These are phyloP conservation scores for Capronia coronata DNA, from an alignment of 2,329 filamentous ascomycete genomes.

Conservation along the genomic window DNA sequence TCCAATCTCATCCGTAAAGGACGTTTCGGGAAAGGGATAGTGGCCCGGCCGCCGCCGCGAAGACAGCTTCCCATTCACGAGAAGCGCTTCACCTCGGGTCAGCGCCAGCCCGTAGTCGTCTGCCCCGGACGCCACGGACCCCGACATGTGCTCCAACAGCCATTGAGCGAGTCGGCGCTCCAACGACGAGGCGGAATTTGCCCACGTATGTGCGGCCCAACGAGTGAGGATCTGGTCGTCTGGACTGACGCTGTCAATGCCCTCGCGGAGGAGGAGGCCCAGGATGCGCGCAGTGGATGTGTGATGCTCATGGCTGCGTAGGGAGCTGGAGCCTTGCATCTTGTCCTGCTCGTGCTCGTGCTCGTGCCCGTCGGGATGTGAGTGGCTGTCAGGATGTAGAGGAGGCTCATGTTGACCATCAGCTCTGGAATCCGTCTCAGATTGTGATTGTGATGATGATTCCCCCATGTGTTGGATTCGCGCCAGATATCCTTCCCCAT, in stretches of 20 bases:
- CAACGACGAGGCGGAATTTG: neutral
- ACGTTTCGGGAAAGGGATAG: constrained; percentile 1
- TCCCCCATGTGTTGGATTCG: no score
- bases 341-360: no score
- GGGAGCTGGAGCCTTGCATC: no score
- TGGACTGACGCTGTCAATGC: constrained; percentile 11
- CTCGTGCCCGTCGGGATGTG: neutral
- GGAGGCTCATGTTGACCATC: no score
- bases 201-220: constrained; percentile 17
- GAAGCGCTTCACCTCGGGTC: neutral
- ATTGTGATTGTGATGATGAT: no score
- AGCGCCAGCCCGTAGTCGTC: constrained; percentile 1
- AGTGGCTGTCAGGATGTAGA: no score
- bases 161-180: constrained; percentile 11
- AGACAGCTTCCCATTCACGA: constrained; percentile 3
- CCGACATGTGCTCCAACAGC: constrained; percentile 21
- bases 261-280: constrained; percentile 17
- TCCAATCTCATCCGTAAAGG: constrained; percentile 7
- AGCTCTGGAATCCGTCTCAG: no score
- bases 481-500: no score
- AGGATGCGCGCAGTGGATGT: constrained; percentile 5
- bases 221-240: constrained; percentile 22
- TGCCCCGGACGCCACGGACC: no score
- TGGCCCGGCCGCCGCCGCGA: neutral
- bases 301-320: no score